Conservation (phyloP, 352 stramenopile species). For the Phytopythium helicoides region DNA sequence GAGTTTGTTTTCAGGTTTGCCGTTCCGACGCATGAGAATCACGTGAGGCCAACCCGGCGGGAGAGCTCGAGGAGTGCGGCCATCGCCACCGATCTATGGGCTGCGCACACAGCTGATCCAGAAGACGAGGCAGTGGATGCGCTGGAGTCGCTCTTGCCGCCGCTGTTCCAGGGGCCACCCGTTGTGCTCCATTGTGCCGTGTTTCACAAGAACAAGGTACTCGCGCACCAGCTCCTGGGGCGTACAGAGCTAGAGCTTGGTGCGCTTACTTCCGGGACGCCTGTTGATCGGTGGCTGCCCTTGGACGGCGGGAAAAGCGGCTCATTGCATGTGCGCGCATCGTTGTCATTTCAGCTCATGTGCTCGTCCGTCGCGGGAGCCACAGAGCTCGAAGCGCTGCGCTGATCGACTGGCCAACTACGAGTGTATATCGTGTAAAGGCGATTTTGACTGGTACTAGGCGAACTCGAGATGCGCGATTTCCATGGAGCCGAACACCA, state of each 20-base stretch:
- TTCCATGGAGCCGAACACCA: conserved; percentile 46
- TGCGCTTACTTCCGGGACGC: conserved; percentile 50
- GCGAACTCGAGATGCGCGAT: conserved; percentile 24
- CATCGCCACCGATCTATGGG: conserved; percentile 42
- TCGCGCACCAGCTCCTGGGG: conserved; percentile 78
- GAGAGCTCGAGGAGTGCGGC: conserved; percentile 13
- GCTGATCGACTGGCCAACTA: background rate
- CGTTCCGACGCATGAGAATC: conserved; percentile 63
- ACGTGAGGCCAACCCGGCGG: conserved; percentile 17
- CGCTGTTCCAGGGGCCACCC: conserved; percentile 60
- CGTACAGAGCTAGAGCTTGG: conserved; percentile 47
- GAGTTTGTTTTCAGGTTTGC: conserved; percentile 74
- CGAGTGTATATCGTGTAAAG: background rate
- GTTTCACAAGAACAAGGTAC: conserved; percentile 80
- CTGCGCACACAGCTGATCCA: conserved; percentile 24
- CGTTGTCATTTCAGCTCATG: conserved; percentile 82
- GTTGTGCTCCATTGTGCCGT: conserved; percentile 55
- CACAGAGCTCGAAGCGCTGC: conserved; percentile 17
- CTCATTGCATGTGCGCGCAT: conserved; percentile 52
- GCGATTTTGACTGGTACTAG: conserved; percentile 1
- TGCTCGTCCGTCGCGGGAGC: conserved; percentile 44
- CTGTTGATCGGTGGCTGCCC: conserved; percentile 68
- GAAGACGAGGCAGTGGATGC: conserved; percentile 30
- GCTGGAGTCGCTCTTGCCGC: conserved; percentile 59
- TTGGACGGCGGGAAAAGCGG: conserved; percentile 60